Base-by-base conservation (phyloP, 169 alveolate genomes). In the Besnoitia besnoiti region DNA sequence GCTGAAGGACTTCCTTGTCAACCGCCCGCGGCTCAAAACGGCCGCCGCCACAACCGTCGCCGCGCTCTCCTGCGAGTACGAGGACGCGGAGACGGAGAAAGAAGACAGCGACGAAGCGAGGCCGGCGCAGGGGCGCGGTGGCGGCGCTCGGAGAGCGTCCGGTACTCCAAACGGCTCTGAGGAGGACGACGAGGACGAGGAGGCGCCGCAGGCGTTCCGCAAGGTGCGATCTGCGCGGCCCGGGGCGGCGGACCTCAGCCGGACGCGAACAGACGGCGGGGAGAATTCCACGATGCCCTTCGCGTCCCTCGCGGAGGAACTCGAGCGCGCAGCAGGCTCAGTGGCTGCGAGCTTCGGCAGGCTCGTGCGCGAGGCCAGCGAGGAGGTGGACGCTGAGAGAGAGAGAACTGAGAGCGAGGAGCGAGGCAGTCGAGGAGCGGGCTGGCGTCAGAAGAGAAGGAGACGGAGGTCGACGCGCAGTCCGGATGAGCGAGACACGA, bases 231-330 rank as follows among this genome's bases (percentile, higher is more conserved):
- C n/a, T n/a, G n/a, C n/a, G n/a, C n/a, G n/a, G n/a, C n/a, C n/a
- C n/a, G n/a, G n/a, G n/a, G n/a, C n/a, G n/a, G n/a, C n/a, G n/a
- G n/a, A n/a, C n/a, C n/a, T n/a, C n/a, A n/a, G n/a, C n/a, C n/a
- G n/a, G n/a, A n/a, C n/a, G n/a, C n/a, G n/a, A n/a, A n/a, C n/a
- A 30, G 87, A 77, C n/a, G 40, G 87, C 27, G 59, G 59, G 21
- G 87, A 77, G 59, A 21, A 37, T 39, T 77, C 87, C 33, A 77
- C 50, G 14, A 37, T 77, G 87, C 87, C 87, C 8, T 77, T 77
- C 21, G 87, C 61, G 2, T 39, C 49, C 3, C 87, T 77, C 40
- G 87, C 87, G 61, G 87, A 77, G 49, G 87, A 30, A 14, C 55
- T 77, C 33, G 50, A 40, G 59, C 7, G 19, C 8, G 87, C 87